phyloP scores from a whole-genome alignment of 441 rosid species.

The Hura crepitans region DNA sequence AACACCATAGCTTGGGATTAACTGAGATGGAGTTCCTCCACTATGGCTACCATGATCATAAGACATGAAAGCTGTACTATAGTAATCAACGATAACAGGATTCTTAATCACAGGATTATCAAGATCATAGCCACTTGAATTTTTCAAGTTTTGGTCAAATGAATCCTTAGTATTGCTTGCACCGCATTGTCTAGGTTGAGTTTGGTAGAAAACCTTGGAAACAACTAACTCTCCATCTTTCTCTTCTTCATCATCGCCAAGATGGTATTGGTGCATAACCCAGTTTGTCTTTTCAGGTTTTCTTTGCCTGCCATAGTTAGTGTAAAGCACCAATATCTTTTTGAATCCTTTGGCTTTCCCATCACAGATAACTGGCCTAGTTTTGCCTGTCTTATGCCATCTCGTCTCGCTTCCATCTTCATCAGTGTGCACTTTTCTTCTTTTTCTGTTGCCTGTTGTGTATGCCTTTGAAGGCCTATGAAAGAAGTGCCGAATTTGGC shows the following conservation, averaged over 20 bases:
- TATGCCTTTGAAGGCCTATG: slow-evolving; percentile 97
- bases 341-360: slow-evolving; percentile 68
- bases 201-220: slow-evolving; percentile 91
- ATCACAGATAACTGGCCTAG: slow-evolving; percentile 55
- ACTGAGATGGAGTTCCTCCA: slow-evolving; percentile 40
- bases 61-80: slow-evolving; percentile 21
- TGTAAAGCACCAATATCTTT: slow-evolving; percentile 89
- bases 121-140: slow-evolving; percentile 22
- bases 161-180: slow-evolving; percentile 30
- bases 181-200: slow-evolving; percentile 88
- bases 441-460: slow-evolving; percentile 90
- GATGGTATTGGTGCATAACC: slow-evolving; percentile 99
- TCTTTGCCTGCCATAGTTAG: slow-evolving; percentile 85
- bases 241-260: slow-evolving; percentile 79
- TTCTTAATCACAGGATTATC: slow-evolving; percentile 17
- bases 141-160: slow-evolving; percentile 17
- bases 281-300: slow-evolving; percentile 95
- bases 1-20: slow-evolving; percentile 52
- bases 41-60: slow-evolving; percentile 34
- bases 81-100: slow-evolving; percentile 25
- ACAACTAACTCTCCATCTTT: slow-evolving; percentile 83
- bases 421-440: slow-evolving; percentile 80
- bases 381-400: slow-evolving; percentile 99
- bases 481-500: slow-evolving; percentile 91
- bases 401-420: slow-evolving; percentile 84